Evolutionary conservation across 441 rosid genomes (phyloP).

Genomic region (Capsella rubella): DNA sequence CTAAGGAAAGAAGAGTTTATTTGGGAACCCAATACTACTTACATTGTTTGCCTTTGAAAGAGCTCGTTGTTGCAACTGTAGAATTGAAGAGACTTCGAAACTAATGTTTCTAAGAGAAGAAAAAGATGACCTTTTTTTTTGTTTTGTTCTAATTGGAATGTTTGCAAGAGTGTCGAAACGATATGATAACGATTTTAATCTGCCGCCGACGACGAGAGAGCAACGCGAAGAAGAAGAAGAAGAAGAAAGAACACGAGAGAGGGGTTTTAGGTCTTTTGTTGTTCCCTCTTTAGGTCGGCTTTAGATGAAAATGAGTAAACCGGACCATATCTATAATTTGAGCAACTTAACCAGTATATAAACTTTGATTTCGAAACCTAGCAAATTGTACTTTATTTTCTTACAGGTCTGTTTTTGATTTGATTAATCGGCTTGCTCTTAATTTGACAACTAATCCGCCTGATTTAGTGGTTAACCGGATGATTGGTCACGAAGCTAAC

Average conservation of each 20-base stretch:
- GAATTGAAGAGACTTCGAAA: not conserved
- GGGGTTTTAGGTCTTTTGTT: constrained; percentile 34
- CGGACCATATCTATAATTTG: not conserved
- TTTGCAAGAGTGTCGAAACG: constrained; percentile 9
- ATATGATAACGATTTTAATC: not conserved
- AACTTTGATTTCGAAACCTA: not conserved
- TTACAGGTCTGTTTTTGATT: not conserved
- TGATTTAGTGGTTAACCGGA: not conserved
- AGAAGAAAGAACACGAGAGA: not conserved
- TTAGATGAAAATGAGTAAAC: not conserved
- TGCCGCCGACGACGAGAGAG: constrained; percentile 38
- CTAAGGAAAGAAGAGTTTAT: not conserved
- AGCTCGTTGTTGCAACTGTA: constrained; percentile 20
- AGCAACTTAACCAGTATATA: no score
- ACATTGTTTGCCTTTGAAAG: constrained; percentile 27
- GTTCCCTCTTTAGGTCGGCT: constrained; percentile 32
- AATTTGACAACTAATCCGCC: not conserved
- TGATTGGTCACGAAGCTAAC: constrained; percentile 14
- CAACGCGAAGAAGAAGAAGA: not conserved
- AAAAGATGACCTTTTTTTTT: not conserved
- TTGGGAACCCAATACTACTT: constrained; percentile 24
- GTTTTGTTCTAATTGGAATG: not conserved
- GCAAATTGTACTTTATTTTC: not conserved
- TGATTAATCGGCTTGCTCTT: not conserved
- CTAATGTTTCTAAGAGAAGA: constrained; percentile 12